These are phyloP conservation scores for Penicillium lividum DNA, from an alignment of 495 filamentous ascomycete genomes.

Conservation along the genomic window DNA sequence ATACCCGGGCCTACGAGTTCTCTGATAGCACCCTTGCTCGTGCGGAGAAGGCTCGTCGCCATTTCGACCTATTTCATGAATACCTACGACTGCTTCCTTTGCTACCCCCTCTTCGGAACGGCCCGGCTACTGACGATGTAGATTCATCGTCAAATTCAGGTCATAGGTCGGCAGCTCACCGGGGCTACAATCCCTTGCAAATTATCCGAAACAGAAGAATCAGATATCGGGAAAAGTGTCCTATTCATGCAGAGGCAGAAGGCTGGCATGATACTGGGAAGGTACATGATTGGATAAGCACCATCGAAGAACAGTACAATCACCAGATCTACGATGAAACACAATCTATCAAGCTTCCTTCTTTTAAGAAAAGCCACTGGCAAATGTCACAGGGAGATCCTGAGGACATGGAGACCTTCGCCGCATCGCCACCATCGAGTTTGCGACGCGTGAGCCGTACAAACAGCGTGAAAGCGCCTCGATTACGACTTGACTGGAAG, in stretches of 20 bases:
- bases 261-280: slow-evolving; percentile 72
- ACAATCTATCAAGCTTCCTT: slow-evolving; percentile 57
- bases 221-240: slow-evolving; percentile 67
- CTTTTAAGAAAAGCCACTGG: slow-evolving; percentile 43
- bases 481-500: slow-evolving; percentile 77
- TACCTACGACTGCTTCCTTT: slow-evolving; percentile 75
- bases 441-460: slow-evolving; percentile 36
- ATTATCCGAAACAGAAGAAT: slow-evolving; percentile 82
- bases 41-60: slow-evolving; percentile 73
- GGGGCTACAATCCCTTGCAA: slow-evolving; percentile 84
- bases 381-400: slow-evolving; percentile 16
- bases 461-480: slow-evolving; percentile 52
- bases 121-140: slow-evolving; percentile 2
- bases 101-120: slow-evolving; percentile 62
- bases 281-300: slow-evolving; percentile 74
- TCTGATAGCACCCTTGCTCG: slow-evolving; percentile 76
- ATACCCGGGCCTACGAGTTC: slow-evolving; percentile 56
- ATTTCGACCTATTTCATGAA: slow-evolving; percentile 77
- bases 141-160: slow-evolving; percentile 11
- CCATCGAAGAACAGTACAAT: slow-evolving; percentile 54
- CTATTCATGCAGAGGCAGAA: slow-evolving; percentile 68
- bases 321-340: slow-evolving; percentile 40
- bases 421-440: slow-evolving; percentile 39
- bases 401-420: slow-evolving; percentile 25
- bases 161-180: slow-evolving; percentile 40